Conservation (phyloP, 257 asterid species). For the Datura wrightii region DNA sequence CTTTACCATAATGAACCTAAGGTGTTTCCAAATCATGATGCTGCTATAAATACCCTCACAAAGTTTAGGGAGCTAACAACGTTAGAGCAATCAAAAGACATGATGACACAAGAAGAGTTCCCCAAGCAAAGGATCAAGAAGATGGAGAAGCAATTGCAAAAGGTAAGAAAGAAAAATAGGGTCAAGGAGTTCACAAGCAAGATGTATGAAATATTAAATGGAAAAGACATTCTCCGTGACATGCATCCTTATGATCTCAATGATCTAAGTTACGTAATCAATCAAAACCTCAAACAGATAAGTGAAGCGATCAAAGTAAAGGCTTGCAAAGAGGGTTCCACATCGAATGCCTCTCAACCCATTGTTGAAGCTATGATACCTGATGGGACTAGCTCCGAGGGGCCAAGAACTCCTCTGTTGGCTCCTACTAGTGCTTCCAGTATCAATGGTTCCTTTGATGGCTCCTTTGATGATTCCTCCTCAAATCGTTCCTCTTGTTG, state of each 20-base stretch:
- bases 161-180: background rate
- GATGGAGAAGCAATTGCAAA: background rate
- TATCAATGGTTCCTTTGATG: too few relatives aligned
- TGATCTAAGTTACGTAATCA: background rate
- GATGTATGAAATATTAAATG: background rate
- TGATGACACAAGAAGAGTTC: background rate
- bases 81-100: background rate
- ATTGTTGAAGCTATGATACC: too few relatives aligned
- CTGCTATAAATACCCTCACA: background rate
- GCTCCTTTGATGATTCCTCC: too few relatives aligned
- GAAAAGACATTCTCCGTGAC: background rate
- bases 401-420: too few relatives aligned
- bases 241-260: background rate
- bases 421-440: too few relatives aligned
- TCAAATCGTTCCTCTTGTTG: too few relatives aligned
- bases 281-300: background rate
- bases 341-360: background rate
- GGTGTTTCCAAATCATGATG: background rate
- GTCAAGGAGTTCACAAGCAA: background rate
- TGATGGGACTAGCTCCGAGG: too few relatives aligned
- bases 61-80: background rate
- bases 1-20: background rate
- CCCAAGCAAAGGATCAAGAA: background rate
- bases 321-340: background rate
- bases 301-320: background rate